These are phyloP conservation scores for Apiotrichum laibachii DNA, from an alignment of 1,284 basidiomycete genomes.

Conservation along the genomic window DNA sequence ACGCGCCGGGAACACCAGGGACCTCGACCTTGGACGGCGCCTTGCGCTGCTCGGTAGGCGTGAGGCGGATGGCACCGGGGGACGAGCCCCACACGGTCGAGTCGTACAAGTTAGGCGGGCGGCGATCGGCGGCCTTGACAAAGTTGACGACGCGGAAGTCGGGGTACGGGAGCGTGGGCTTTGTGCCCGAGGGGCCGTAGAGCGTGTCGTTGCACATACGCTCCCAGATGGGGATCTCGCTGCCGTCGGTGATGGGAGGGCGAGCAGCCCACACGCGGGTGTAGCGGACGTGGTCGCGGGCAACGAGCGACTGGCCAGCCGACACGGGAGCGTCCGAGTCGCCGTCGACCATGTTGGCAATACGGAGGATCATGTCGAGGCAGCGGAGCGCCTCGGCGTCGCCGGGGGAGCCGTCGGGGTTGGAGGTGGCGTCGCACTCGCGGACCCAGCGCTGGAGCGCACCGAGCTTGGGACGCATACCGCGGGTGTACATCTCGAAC, in stretches of 20 bases:
- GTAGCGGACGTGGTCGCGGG: slow-evolving; percentile 16
- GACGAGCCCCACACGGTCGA: slow-evolving; percentile 56
- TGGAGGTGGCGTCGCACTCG: slow-evolving; percentile 58
- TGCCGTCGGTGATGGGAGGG: slow-evolving; percentile 16
- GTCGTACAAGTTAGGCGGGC: slow-evolving; percentile 57
- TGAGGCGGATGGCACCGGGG: slow-evolving; percentile 51
- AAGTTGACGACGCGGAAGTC: slow-evolving; percentile 39
- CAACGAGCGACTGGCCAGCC: slow-evolving; percentile 23
- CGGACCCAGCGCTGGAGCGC: slow-evolving; percentile 60
- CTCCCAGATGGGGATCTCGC: slow-evolving; percentile 44
- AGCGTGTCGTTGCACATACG: slow-evolving; percentile 32
- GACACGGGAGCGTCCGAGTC: slow-evolving; percentile 11
- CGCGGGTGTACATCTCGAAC: slow-evolving; percentile 58
- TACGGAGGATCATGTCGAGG: slow-evolving; percentile 57
- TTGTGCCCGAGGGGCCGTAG: slow-evolving; percentile 28
- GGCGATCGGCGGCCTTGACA: slow-evolving; percentile 50
- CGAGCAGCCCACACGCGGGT: slow-evolving; percentile 42
- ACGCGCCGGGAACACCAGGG: slow-evolving; percentile 54
- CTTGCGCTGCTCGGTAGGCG: slow-evolving; percentile 35
- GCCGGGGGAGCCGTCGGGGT: slow-evolving; percentile 40
- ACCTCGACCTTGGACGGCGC: slow-evolving; percentile 38
- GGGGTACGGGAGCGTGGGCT: slow-evolving; percentile 26
- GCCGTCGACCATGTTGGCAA: slow-evolving; percentile 36
- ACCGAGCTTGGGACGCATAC: slow-evolving; percentile 58
- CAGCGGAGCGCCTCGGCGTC: slow-evolving; percentile 53